These are phyloP conservation scores for Amoeboaphelidium protococcarum DNA, from an alignment of 371 early-diverging fungal genomes.

Conservation along the genomic window DNA sequence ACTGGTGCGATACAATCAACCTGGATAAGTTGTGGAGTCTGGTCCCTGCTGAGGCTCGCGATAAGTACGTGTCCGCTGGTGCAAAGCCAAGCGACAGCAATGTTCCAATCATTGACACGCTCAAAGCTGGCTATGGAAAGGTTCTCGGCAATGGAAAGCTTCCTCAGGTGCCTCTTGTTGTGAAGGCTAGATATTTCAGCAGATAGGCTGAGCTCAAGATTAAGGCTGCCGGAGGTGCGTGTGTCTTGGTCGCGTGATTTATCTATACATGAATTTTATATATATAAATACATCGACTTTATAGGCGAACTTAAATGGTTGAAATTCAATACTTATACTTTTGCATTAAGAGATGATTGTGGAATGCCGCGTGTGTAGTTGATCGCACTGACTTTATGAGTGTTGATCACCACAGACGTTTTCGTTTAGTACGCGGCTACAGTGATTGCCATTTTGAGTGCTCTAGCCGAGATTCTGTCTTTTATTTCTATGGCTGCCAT, in stretches of 20 bases:
- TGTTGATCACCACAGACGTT: too few species aligned
- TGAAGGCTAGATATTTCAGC: constrained; percentile 90
- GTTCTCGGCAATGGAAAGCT: constrained; percentile 88
- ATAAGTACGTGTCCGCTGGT: constrained; percentile 46
- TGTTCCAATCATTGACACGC: constrained; percentile 80
- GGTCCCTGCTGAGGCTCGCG: constrained; percentile 70
- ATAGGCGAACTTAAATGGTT: too few species aligned
- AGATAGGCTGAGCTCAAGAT: constrained; percentile 93
- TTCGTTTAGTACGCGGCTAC: too few species aligned
- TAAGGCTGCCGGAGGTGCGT: constrained; percentile 89
- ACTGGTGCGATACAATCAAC: constrained; percentile 70
- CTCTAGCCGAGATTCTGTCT: too few species aligned
- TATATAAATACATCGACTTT: too few species aligned
- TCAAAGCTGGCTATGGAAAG: constrained; percentile 82
- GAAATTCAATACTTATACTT: too few species aligned
- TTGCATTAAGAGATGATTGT: too few species aligned
- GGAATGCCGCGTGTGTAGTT: too few species aligned
- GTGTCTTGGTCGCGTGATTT: constrained; percentile 34
- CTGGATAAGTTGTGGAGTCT: constrained; percentile 82
- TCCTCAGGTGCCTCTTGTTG: constrained; percentile 76
- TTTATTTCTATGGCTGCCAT: too few species aligned
- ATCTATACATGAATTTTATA: too few species aligned
- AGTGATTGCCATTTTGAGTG: too few species aligned
- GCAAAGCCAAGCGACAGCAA: constrained; percentile 72
- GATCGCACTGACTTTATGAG: too few species aligned